Evolutionary conservation across 176 grass and related monocot genomes (phyloP), one percentile per base, ranked within the genome.

Genomic region (Puya raimondii): DNA sequence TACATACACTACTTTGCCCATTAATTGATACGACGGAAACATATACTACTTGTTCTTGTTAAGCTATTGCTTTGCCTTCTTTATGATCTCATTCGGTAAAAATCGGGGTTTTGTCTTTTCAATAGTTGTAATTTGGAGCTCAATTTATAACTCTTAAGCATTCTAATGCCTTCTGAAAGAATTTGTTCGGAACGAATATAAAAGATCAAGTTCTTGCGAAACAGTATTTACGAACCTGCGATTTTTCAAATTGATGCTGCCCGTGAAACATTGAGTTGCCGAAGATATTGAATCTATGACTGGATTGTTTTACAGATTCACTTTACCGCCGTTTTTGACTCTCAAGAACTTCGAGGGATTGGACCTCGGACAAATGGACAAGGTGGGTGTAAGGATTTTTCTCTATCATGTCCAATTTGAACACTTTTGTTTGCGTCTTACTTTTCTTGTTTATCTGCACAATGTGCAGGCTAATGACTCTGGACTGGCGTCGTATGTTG

Each of bases 341-440:
- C 85, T 99, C 21, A 99, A 99, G 71, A 99, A 93, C 80, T 99
- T 93, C 63, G 94, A 99, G 72, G 87, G 89, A 8, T 13, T 99
- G 72, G 70, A 99, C 80, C 86, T 99, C 10, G 94, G 94, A 6
- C 93, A 87, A 74, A 99, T 99, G 94, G 94, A 99, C 50, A 27
- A 78, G 83, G 92, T 91, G 78, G 72, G 87, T 58, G 50, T 64
- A n/a, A 33, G 4, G 29, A 33, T 4, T 6, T 5, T 5, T 33
- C 29, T 42, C 33, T 6, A 7, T 42, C 33, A 42, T 7, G 33
- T 7, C 33, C 33, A 42, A 42, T 42, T 42, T 5, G 33, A 42
- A 9, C 13, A 61, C 10, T 61, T 10, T 59, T 16, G 12, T 21
- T 61, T 15, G n/a, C 20, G 56, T 59, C 20, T 59, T 4, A 7